Percentiles rank a stretch among this genome's conserved stretches.
Conservation (phyloP, 1,139 yeast genomes). For the Blastobotrys ciferrii region DNA sequence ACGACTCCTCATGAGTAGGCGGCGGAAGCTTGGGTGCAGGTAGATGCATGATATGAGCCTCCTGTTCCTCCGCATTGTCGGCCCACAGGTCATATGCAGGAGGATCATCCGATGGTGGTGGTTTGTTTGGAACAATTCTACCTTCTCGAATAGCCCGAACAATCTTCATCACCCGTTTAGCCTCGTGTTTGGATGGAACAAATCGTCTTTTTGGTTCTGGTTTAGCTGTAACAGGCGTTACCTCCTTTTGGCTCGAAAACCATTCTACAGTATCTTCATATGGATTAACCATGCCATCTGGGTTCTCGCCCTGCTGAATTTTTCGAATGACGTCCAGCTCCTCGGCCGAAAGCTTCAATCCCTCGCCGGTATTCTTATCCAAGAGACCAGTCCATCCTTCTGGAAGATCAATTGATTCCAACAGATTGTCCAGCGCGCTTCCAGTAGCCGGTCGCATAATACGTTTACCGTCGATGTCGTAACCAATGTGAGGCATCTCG, state of each 20-base stretch:
- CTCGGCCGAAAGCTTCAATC: conserved; percentile 80
- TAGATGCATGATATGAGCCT: conserved; percentile 80
- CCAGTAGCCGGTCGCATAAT: conserved; percentile 99
- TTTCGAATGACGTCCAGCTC: conserved; percentile 86
- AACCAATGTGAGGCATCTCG: conserved; percentile 96
- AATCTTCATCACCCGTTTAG: conserved; percentile 92
- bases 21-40: conserved; percentile 96
- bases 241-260: conserved; percentile 82
- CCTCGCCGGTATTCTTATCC: conserved; percentile 86
- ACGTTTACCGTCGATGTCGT: conserved; percentile 94
- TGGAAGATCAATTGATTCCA: conserved; percentile 89
- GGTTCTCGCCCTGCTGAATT: conserved; percentile 79
- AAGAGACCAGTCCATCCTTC: conserved; percentile 98
- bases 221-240: conserved; percentile 89
- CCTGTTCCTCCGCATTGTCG: conserved; percentile 51
- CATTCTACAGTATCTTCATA: conserved; percentile 94
- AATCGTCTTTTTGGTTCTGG: conserved; percentile 98
- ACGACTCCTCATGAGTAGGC: conserved; percentile 94
- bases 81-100: conserved; percentile 79
- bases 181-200: conserved; percentile 95
- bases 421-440: conserved; percentile 82
- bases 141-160: conserved; percentile 97
- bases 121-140: conserved; percentile 70
- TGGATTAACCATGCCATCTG: conserved; percentile 79
- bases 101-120: conserved; percentile 44